Base-by-base conservation (phyloP, 106 monocot species). In the Dioscorea alata region DNA sequence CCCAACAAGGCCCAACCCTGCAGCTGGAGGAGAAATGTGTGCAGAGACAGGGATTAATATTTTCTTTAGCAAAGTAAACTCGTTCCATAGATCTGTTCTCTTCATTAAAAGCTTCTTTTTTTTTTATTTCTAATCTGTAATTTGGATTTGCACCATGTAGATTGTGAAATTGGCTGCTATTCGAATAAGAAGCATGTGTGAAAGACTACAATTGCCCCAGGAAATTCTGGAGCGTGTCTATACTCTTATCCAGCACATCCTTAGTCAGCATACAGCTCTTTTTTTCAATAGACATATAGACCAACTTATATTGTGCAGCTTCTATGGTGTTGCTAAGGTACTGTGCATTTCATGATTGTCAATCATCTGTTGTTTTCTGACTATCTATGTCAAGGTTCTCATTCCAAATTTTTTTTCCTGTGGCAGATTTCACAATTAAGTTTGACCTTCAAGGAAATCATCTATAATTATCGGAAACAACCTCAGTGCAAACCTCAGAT, bases 201-300 rank as follows among this genome's bases (percentile, higher is more conserved):
- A 97, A 70, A 92, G 85, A 60, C 73, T 97, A 61, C 84, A 92
- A 25, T 61, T 92, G 24, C 73, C 83, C 48, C 85, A 84, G 65
- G 84, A 86, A 81, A 69, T 81, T 54, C 61, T 83, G 66, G 97
- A 89, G 68, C 84, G 65, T 64, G 84, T 97, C 15, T 92, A 89
- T 51, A 74, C 65, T 59, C 86, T 97, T 24, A 63, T 92, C 21
- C 97, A 97, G 64, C 89, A 84, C 82, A 87, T 97, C 16, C 80
- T 97, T 58, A 92, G 52, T 51, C 89, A 97, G 50, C 65, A 76
- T n/a, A 92, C 89, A 59, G 59, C 52, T 56, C 82, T 97, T 33
- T 92, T 92, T 42, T 97, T 97, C 75, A 97, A 97, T 74, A 82
- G 97, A 17, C 97, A 92, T 72, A 89, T 97, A 60, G 97, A 97